Evolutionary conservation across 2,329 filamentous ascomycete species (phyloP).

Genomic region (Fusarium keratoplasticum): DNA sequence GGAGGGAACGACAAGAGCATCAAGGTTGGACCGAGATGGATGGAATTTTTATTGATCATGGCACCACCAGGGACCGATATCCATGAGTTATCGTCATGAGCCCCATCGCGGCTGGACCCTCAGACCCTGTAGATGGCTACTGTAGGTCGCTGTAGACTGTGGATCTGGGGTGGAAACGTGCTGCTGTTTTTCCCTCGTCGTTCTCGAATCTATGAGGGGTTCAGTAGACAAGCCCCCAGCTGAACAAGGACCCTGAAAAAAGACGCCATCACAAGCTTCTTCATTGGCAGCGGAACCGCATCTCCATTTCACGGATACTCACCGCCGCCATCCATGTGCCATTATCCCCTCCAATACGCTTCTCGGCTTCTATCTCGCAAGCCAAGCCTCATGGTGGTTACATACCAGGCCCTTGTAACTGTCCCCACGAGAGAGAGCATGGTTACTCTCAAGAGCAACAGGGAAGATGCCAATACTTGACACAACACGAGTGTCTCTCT

Average conservation of each 20-base stretch:
- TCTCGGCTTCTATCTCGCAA: neutral
- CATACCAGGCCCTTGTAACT: neutral
- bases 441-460: neutral
- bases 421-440: neutral
- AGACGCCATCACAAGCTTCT: neutral
- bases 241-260: slow-evolving; percentile 23
- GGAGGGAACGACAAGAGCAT: slow-evolving; percentile 2
- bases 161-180: slow-evolving; percentile 35
- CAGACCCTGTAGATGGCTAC: neutral
- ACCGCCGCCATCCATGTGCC: neutral
- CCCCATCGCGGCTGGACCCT: neutral
- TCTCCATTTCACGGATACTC: neutral
- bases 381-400: neutral
- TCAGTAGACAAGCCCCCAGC: neutral
- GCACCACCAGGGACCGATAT: neutral
- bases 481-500: neutral
- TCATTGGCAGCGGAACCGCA: slow-evolving; percentile 10
- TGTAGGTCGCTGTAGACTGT: slow-evolving; percentile 2
- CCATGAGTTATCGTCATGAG: neutral
- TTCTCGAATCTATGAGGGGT: neutral
- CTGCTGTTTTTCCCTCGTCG: slow-evolving; percentile 3
- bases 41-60: slow-evolving; percentile 7
- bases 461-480: neutral
- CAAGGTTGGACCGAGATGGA: slow-evolving; percentile 4
- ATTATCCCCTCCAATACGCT: neutral